Evolutionary conservation across 352 stramenopile genomes (phyloP).

Genomic region (Pythium coloratum): DNA sequence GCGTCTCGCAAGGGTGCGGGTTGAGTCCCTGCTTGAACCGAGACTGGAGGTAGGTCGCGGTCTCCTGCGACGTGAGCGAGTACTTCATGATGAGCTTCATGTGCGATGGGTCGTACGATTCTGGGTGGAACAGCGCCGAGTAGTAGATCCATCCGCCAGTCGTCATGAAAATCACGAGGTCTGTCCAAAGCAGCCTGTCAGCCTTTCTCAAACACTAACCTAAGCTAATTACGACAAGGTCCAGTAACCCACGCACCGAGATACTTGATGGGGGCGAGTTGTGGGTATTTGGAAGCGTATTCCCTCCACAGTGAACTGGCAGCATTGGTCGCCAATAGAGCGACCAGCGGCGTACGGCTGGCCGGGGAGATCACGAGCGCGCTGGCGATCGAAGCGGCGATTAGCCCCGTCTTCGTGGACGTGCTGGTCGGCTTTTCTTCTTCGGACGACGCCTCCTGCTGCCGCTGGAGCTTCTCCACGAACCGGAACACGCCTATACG

Average conservation of each 20-base stretch:
- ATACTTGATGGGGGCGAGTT: constrained; percentile 33
- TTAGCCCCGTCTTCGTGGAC: constrained; percentile 25
- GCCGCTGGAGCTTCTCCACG: constrained; percentile 29
- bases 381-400: constrained; percentile 35
- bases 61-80: constrained; percentile 39
- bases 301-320: constrained; percentile 37
- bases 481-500: constrained; percentile 46
- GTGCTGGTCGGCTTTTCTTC: neutral
- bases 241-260: constrained; percentile 22
- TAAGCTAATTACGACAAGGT: neutral
- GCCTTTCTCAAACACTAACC: neutral
- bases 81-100: constrained; percentile 65
- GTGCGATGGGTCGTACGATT: constrained; percentile 57
- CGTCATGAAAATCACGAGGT: constrained; percentile 53
- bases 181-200: constrained; percentile 15
- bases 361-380: constrained; percentile 36
- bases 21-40: constrained; percentile 48
- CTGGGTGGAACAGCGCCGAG: constrained; percentile 57
- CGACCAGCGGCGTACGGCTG: constrained; percentile 48
- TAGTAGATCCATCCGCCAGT: constrained; percentile 62
- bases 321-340: constrained; percentile 53
- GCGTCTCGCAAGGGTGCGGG: constrained; percentile 43
- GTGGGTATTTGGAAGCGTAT: constrained; percentile 31
- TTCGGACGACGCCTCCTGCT: neutral
- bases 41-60: constrained; percentile 38